phyloP scores from a whole-genome alignment of 2,329 filamentous ascomycete genomes.

The Fusarium graminum region DNA sequence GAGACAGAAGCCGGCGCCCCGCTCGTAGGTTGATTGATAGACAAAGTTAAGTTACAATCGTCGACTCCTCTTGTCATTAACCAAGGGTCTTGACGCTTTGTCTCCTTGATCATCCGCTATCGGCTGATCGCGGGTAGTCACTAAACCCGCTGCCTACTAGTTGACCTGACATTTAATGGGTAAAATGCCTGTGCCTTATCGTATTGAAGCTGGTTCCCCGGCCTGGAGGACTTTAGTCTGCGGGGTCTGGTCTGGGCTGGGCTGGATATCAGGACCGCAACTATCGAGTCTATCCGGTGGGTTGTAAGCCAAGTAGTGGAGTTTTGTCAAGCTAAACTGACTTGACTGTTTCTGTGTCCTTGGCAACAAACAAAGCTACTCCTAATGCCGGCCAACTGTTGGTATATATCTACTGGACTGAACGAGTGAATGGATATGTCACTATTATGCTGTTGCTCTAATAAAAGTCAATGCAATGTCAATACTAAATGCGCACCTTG shows the following conservation, averaged over 20 bases:
- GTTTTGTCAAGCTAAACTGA: constrained; percentile 5
- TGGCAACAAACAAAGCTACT: constrained; percentile 1
- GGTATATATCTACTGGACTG: background rate
- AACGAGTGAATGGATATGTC: background rate
- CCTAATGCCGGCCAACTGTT: constrained; percentile 9
- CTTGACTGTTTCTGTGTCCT: background rate
- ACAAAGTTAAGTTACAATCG: constrained; percentile 8
- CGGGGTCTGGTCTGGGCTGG: constrained; percentile 36
- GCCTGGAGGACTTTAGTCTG: constrained; percentile 32
- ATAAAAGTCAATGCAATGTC: background rate
- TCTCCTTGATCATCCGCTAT: constrained; percentile 8
- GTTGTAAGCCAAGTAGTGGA: constrained; percentile 24
- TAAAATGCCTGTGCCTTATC: constrained; percentile 16
- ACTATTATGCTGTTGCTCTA: background rate
- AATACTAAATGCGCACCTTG: constrained; percentile 1
- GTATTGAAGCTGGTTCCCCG: constrained; percentile 30
- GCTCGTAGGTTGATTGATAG: background rate
- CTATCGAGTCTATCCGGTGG: constrained; percentile 21
- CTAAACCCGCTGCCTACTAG: constrained; percentile 11
- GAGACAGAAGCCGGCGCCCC: constrained; percentile 24
- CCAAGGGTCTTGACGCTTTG: constrained; percentile 24
- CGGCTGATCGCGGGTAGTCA: constrained; percentile 14
- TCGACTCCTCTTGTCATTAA: constrained; percentile 17
- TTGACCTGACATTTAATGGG: constrained; percentile 3
- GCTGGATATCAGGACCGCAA: constrained; percentile 28